These are phyloP conservation scores for Diaporthe citriasiana DNA, from an alignment of 2,329 filamentous ascomycete species.

Conservation along the genomic window DNA sequence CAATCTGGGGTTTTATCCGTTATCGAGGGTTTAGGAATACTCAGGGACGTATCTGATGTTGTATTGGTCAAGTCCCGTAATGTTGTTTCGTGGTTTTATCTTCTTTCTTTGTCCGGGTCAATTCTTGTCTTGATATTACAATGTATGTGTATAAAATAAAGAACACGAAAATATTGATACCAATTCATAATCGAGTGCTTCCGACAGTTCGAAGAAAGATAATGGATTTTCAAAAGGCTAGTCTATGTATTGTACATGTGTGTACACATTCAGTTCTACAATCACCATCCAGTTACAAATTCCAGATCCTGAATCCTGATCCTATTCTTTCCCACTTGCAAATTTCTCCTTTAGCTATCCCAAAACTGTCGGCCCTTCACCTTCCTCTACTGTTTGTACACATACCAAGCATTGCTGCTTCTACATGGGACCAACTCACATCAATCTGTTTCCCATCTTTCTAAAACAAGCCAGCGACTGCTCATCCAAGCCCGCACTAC, in stretches of 20 bases:
- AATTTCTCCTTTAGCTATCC: constrained; percentile 44
- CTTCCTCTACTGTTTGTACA: constrained; percentile 46
- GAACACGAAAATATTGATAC: too few relatives aligned
- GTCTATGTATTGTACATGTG: too few relatives aligned
- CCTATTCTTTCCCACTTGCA: constrained; percentile 44
- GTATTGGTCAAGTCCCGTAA: too few relatives aligned
- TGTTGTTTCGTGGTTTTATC: too few relatives aligned
- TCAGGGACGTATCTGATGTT: background rate
- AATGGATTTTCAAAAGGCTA: too few relatives aligned
- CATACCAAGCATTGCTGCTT: constrained; percentile 43
- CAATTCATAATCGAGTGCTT: too few relatives aligned
- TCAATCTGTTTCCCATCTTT: constrained; percentile 13
- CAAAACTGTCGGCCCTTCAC: constrained; percentile 46
- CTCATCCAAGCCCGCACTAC: constrained; percentile 28
- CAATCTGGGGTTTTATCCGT: background rate
- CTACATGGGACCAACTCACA: constrained; percentile 45
- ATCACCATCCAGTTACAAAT: constrained; percentile 48
- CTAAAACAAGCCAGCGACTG: background rate
- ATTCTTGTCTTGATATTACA: too few relatives aligned
- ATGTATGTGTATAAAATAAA: too few relatives aligned
- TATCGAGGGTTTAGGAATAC: background rate
- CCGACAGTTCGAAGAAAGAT: too few relatives aligned
- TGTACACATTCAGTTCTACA: background rate
- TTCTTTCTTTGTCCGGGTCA: too few relatives aligned
- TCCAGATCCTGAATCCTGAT: constrained; percentile 49